Evolutionary conservation across 495 filamentous ascomycete genomes (phyloP).

Genomic region (Aspergillus biplanus): DNA sequence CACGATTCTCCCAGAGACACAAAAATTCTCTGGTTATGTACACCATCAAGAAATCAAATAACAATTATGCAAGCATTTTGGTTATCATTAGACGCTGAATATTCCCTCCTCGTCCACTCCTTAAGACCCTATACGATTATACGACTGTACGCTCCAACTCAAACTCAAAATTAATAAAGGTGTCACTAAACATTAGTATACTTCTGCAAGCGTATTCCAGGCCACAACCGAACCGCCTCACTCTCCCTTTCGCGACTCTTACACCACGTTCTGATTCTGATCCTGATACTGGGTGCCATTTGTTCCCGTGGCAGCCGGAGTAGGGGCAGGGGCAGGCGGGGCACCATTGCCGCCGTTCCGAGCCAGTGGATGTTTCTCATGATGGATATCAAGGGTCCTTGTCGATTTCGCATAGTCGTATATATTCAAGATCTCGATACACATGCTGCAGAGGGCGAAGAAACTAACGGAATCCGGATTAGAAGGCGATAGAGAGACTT

Average conservation of each 20-base stretch:
- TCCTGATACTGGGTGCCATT: neutral
- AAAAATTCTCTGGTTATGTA: no score
- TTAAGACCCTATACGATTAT: no score
- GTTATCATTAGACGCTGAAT: no score
- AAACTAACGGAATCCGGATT: neutral
- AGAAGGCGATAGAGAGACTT: neutral
- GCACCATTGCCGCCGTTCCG: neutral
- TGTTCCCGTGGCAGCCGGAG: neutral
- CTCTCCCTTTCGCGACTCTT: neutral
- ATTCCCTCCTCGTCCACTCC: no score
- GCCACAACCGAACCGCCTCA: no score
- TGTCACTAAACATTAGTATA: no score
- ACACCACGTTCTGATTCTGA: slow-evolving; percentile 1
- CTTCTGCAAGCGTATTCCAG: no score
- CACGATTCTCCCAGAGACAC: no score
- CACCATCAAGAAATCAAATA: no score
- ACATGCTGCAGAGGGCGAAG: slow-evolving; percentile 2
- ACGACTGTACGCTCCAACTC: no score
- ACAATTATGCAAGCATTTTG: no score
- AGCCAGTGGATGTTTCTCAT: neutral
- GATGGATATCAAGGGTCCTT: neutral
- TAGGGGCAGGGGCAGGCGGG: neutral
- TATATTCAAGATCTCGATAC: neutral
- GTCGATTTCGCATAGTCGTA: neutral
- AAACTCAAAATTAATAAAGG: no score